phyloP scores from a whole-genome alignment of 2,329 filamentous ascomycete species.

The Colletotrichum aenigma region DNA sequence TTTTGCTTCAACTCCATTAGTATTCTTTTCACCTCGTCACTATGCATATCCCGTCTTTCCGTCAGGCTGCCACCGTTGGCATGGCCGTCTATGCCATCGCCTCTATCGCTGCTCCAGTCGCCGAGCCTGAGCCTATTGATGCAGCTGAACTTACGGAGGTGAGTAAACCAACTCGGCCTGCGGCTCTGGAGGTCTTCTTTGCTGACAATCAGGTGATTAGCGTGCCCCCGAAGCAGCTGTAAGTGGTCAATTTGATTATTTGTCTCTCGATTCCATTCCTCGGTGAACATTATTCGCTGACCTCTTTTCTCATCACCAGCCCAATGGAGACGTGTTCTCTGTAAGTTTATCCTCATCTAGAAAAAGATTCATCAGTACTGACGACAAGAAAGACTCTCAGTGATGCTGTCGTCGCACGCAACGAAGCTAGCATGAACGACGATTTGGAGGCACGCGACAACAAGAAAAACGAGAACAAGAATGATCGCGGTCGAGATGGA shows the following conservation, averaged over 20 bases:
- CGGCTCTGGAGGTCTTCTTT: not conserved
- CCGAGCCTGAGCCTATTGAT: not conserved
- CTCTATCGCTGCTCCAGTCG: not conserved
- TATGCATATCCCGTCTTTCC: conserved; percentile 6
- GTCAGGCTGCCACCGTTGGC: not conserved
- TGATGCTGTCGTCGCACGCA: not conserved
- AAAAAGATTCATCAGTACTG: not conserved
- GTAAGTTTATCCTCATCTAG: not conserved
- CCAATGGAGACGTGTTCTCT: not conserved
- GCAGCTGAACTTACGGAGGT: not conserved
- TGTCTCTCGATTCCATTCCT: not conserved
- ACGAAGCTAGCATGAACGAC: not conserved
- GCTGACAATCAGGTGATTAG: not conserved
- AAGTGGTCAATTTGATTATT: not conserved
- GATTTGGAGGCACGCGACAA: not conserved
- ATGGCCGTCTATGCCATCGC: conserved; percentile 4
- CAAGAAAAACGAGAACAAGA: not conserved
- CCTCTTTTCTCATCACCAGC: not conserved
- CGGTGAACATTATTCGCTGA: not conserved
- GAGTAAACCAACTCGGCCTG: not conserved
- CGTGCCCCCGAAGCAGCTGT: conserved; percentile 3
- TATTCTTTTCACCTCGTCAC: not conserved
- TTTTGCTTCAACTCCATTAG: not conserved
- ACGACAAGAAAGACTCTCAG: not conserved
- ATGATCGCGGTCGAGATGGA: not conserved